Evolutionary conservation across 2,329 filamentous ascomycete species (phyloP).

Genomic region (Epichloe gansuensis): DNA sequence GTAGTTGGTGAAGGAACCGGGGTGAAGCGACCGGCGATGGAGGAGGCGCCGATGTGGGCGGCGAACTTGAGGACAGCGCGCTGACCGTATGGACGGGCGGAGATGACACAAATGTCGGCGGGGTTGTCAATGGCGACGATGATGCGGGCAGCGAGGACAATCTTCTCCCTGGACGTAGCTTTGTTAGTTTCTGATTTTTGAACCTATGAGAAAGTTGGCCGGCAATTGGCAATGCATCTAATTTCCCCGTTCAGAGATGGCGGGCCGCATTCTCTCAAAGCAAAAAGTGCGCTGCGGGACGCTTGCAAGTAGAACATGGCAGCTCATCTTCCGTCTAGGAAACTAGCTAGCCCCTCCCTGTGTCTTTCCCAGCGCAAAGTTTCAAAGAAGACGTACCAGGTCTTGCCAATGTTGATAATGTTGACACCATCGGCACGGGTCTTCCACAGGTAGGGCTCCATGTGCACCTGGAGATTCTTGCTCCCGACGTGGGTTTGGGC

Average conservation of each 20-base stretch:
- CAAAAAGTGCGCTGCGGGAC: neutral
- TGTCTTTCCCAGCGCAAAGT: neutral
- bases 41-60: slow-evolving; percentile 90
- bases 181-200: slow-evolving; percentile 4
- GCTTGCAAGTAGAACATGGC: neutral
- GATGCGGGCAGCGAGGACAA: slow-evolving; percentile 95
- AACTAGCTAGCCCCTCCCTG: neutral
- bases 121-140: slow-evolving; percentile 99
- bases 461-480: slow-evolving; percentile 99
- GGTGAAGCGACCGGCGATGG: slow-evolving; percentile 99
- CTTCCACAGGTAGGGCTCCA: slow-evolving; percentile 99
- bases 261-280: neutral
- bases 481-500: slow-evolving; percentile 93
- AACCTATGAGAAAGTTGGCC: too few species aligned
- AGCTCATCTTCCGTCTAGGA: neutral
- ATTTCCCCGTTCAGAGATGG: neutral
- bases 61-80: slow-evolving; percentile 99
- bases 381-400: slow-evolving; percentile 56
- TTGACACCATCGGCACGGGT: slow-evolving; percentile 97
- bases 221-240: neutral
- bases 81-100: slow-evolving; percentile 98
- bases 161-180: slow-evolving; percentile 72
- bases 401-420: slow-evolving; percentile 99
- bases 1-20: slow-evolving; percentile 99
- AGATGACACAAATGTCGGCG: slow-evolving; percentile 98